Evolutionary conservation across 140 eudicot species (phyloP).

Genomic region (Oenanthe javanica): DNA sequence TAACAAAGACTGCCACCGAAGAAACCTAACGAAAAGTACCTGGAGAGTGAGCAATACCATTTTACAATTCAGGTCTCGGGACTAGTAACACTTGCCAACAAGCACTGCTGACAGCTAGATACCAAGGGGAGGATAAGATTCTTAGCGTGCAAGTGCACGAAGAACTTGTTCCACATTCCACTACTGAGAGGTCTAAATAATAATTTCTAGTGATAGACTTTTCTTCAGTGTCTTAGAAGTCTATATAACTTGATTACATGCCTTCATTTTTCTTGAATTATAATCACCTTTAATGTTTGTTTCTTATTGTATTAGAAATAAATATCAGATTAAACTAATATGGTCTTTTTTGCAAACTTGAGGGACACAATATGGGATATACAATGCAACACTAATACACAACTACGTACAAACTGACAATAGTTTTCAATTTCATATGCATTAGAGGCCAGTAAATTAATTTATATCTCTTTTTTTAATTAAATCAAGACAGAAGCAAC

Average conservation of each 20-base stretch:
- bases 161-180: slow-evolving; percentile 42
- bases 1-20: slow-evolving; percentile 24
- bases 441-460: background rate
- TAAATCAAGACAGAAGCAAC: too few species aligned
- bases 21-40: slow-evolving; percentile 17
- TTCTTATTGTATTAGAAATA: background rate
- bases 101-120: slow-evolving; percentile 19
- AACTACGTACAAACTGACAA: background rate
- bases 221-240: slow-evolving; percentile 3
- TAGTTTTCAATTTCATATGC: background rate
- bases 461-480: too few species aligned
- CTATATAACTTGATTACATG: background rate
- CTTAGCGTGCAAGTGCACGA: slow-evolving; percentile 44
- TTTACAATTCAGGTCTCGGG: background rate
- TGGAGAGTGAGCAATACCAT: slow-evolving; percentile 22
- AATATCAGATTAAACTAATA: background rate
- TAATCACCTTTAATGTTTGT: background rate
- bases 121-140: slow-evolving; percentile 31
- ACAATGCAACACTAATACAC: background rate
- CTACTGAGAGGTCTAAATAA: slow-evolving; percentile 13
- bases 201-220: background rate
- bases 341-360: too few species aligned
- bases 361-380: background rate
- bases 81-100: slow-evolving; percentile 21
- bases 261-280: background rate